Base-by-base conservation (phyloP, 805 yeast genomes). In the Huiozyma naganishii region DNA sequence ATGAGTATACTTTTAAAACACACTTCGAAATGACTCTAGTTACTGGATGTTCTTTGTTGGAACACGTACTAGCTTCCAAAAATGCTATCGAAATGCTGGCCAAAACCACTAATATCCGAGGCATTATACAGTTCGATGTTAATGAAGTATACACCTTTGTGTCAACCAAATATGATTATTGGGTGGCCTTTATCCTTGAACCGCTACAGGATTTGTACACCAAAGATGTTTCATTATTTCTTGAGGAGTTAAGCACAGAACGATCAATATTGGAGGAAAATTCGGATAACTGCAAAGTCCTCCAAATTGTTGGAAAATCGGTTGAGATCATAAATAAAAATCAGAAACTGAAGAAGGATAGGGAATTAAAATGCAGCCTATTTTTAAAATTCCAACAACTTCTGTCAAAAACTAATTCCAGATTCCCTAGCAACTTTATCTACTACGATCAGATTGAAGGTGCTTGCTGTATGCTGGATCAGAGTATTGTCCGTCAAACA, bases 381-480 rank as follows among this genome's bases (percentile, higher is more conserved):
- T 58, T 61, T 39, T 51, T 59, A 33, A 36, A 49, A 1, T 70
- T 72, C 8, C 60, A 62, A 36, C 37, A 36, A 1, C 23, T 57
- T 1, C 38, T 65, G 17, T 34, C 29, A 5, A 37, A 70, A 29
- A 63, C 68, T n/a, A 62, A 80, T 37, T 72, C 62, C 47, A 66
- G 65, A 23, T 70, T 76, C 41, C 74, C 80, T 0, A 32, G 61
- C 0, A 70, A 71, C 29, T 81, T 88, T 82, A 48, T 79, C 0
- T 75, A 66, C 54, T 66, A 65, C 39, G 92, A 83, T 36, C 94
- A 85, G 50, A 45, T 85, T 0, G 77, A 74, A 10, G 67, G 65
- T 41, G 77, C 74, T 42, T 55, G 69, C 43, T 52, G 63, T 0
- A 65, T 76, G 1, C 53, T 79, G 30, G 13, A 33, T 7, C 42